Percentiles rank a stretch among this genome's conserved stretches.
Conservation (phyloP, 768 basidiomycete genomes). For the Suillus hirtellus region DNA sequence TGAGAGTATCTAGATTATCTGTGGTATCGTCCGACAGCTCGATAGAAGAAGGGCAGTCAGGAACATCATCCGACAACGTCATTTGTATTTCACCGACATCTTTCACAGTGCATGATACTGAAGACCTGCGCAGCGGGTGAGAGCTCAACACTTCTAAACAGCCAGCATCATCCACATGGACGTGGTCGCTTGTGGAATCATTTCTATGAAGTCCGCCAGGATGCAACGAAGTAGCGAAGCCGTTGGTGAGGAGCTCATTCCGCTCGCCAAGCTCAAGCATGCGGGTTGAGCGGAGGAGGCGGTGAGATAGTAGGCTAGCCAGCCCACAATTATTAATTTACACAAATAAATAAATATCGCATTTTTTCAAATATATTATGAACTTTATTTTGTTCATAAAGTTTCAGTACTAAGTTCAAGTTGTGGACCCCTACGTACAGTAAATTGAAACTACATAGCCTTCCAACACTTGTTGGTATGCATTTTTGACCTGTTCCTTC, state of each 20-base stretch:
- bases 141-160: neutral
- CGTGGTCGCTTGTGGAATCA: too few relatives aligned
- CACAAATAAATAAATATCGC: neutral
- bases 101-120: neutral
- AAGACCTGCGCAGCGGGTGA: slow-evolving; percentile 3
- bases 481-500: neutral
- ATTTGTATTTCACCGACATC: too few relatives aligned
- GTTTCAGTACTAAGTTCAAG: too few relatives aligned
- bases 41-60: neutral
- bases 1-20: too few relatives aligned
- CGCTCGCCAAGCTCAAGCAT: slow-evolving; percentile 29
- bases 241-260: slow-evolving; percentile 24
- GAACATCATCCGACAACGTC: neutral
- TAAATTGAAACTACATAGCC: neutral
- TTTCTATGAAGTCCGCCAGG: neutral
- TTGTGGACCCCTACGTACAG: neutral
- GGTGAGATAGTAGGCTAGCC: neutral
- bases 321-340: neutral
- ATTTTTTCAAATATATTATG: neutral
- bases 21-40: neutral
- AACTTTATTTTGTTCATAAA: neutral
- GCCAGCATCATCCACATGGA: neutral
- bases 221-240: slow-evolving; percentile 6
- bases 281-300: slow-evolving; percentile 13
- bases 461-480: neutral